Evolutionary conservation across 139 green algal genomes (phyloP).

Genomic region (Nannochloris sp.): DNA sequence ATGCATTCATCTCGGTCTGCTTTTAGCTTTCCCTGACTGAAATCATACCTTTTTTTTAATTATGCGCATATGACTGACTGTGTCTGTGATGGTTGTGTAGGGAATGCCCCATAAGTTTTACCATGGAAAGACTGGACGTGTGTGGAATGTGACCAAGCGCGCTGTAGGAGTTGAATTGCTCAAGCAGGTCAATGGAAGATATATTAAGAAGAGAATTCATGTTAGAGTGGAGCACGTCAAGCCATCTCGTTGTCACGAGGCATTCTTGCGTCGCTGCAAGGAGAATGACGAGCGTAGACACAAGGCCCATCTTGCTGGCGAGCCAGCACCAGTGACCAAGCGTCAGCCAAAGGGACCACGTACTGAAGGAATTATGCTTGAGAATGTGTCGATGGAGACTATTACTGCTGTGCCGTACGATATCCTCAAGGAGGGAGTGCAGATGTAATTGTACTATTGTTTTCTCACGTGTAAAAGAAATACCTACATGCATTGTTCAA

Average conservation of each 20-base stretch:
- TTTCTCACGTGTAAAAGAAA: not conserved
- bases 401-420: conserved; percentile 97
- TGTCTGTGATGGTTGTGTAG: conserved; percentile 32
- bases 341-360: conserved; percentile 59
- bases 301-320: conserved; percentile 61
- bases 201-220: conserved; percentile 95
- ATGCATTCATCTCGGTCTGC: too few species aligned
- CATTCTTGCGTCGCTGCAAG: conserved; percentile 78
- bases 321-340: conserved; percentile 49
- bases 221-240: conserved; percentile 94
- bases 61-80: not conserved
- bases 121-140: conserved; percentile 87
- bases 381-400: conserved; percentile 69
- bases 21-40: too few species aligned
- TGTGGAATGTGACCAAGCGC: conserved; percentile 99
- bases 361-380: conserved; percentile 67
- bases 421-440: conserved; percentile 63
- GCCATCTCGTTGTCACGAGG: conserved; percentile 88
- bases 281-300: conserved; percentile 76
- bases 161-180: conserved; percentile 94
- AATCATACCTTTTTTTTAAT: too few species aligned
- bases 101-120: conserved; percentile 99
- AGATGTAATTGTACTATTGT: conserved; percentile 8
- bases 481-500: too few species aligned
- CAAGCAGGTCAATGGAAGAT: conserved; percentile 79